Percentiles rank a stretch among this genome's conserved stretches.
Conservation (phyloP, 179 eudicot species). For the Vitellaria paradoxa region DNA sequence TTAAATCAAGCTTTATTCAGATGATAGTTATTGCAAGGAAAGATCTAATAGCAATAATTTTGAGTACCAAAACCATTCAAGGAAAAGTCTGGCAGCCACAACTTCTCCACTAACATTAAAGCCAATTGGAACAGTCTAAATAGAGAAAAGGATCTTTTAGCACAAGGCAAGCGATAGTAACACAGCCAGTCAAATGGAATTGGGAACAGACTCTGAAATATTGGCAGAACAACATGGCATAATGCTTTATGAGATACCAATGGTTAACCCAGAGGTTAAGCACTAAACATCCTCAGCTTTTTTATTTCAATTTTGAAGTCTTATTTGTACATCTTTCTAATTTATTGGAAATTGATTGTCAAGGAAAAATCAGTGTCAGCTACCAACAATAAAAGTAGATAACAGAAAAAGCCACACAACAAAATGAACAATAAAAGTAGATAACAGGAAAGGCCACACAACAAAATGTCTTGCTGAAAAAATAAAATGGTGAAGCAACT, state of each 20-base stretch:
- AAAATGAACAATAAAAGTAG: neutral
- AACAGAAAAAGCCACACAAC: slow-evolving; percentile 1
- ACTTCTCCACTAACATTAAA: neutral
- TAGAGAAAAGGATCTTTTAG: neutral
- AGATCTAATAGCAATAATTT: neutral
- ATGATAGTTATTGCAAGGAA: neutral
- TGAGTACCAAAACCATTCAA: neutral
- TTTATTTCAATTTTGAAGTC: neutral
- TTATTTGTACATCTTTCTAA: neutral
- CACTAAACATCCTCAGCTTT: neutral
- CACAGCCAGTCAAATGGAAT: neutral
- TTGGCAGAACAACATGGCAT: neutral
- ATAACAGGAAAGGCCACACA: neutral
- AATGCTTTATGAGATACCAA: neutral
- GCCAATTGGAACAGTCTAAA: neutral
- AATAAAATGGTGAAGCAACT: slow-evolving; percentile 4
- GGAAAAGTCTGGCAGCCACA: neutral
- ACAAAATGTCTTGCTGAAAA: neutral
- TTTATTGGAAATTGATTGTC: neutral
- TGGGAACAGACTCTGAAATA: neutral
- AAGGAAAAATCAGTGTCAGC: neutral
- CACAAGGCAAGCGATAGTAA: neutral
- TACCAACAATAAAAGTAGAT: neutral
- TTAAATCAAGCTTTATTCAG: neutral
- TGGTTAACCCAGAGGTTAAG: neutral